Conservation (phyloP, 2,329 filamentous ascomycete species). For the Fusarium sp. region DNA sequence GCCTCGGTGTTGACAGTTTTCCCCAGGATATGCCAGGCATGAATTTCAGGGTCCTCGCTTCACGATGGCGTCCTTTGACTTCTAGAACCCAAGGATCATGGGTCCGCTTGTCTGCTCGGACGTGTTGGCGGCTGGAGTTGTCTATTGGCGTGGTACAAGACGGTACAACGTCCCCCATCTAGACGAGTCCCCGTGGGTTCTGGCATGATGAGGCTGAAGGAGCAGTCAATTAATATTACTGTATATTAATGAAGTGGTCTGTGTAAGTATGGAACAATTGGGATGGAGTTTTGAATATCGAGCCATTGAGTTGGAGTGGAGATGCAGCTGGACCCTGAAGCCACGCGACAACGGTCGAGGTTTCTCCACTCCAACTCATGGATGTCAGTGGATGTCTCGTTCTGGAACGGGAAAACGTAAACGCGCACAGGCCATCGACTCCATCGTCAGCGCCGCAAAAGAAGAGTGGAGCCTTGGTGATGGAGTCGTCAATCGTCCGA, state of each 20-base stretch:
- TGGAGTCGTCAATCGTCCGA: conserved; percentile 27
- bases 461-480: conserved; percentile 15
- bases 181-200: background rate
- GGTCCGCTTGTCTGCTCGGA: conserved; percentile 11
- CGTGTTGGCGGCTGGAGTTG: background rate
- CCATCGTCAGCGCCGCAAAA: background rate
- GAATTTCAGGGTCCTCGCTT: conserved; percentile 14
- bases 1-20: background rate
- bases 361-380: background rate
- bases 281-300: conserved; percentile 10
- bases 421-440: conserved; percentile 31
- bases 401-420: conserved; percentile 36
- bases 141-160: conserved; percentile 31
- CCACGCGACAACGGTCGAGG: conserved; percentile 5
- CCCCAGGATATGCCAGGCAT: conserved; percentile 30
- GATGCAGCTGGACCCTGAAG: conserved; percentile 29
- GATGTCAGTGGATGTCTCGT: background rate
- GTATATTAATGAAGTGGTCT: conserved; percentile 26
- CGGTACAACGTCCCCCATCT: conserved; percentile 22
- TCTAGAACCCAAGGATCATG: conserved; percentile 21
- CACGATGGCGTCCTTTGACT: conserved; percentile 14
- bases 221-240: background rate
- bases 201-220: conserved; percentile 25
- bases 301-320: conserved; percentile 19
- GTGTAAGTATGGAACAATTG: conserved; percentile 8